Percentiles rank a stretch among this genome's conserved stretches.
These are phyloP conservation scores for Iberis pinnata DNA, from an alignment of 345 rosid species.

Conservation along the genomic window DNA sequence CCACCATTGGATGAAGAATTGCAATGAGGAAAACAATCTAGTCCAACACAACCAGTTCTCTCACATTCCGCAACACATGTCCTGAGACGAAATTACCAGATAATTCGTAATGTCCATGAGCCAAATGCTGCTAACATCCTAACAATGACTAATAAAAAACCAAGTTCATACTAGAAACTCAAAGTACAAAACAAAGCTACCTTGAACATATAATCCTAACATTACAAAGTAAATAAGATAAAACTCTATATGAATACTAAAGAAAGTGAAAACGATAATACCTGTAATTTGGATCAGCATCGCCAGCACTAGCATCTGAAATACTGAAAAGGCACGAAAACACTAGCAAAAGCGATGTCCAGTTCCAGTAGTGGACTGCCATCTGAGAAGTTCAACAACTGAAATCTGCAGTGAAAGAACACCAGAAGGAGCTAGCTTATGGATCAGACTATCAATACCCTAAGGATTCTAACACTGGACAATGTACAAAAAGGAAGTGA, in stretches of 20 bases:
- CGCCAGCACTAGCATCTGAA: constrained; percentile 62
- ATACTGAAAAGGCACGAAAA: constrained; percentile 33
- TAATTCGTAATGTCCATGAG: not conserved
- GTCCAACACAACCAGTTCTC: constrained; percentile 57
- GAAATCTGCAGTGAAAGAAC: constrained; percentile 5
- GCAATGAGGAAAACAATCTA: constrained; percentile 56
- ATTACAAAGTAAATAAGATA: not conserved
- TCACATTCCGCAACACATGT: constrained; percentile 51
- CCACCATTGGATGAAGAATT: constrained; percentile 48
- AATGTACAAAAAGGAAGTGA: constrained; percentile 1
- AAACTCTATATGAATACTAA: not conserved
- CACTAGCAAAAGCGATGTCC: constrained; percentile 24
- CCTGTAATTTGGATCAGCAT: constrained; percentile 69
- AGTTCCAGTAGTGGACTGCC: constrained; percentile 28
- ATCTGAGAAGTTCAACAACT: constrained; percentile 27
- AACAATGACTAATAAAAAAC: constrained; percentile 1
- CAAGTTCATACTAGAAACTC: not conserved
- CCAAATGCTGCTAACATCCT: not conserved
- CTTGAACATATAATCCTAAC: not conserved
- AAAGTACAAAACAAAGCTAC: not conserved
- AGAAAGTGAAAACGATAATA: constrained; percentile 16
- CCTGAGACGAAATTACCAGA: constrained; percentile 31
- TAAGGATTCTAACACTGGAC: not conserved
- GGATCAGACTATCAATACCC: not conserved
- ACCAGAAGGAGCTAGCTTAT: too few relatives aligned